Conservation (phyloP, 805 yeast genomes). For the Pichia pseudocactophila region DNA sequence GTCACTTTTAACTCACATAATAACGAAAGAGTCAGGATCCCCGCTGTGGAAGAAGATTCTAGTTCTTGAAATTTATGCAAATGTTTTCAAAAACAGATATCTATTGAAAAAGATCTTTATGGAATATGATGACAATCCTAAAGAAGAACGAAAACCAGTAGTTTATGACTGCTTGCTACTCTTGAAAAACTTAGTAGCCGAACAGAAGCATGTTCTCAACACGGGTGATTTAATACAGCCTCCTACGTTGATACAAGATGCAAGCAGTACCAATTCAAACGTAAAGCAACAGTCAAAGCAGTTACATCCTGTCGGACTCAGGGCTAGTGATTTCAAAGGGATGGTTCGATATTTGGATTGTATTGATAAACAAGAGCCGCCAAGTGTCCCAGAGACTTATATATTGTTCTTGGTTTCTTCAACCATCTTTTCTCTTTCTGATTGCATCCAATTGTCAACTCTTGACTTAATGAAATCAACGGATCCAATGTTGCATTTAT, state of each 20-base stretch:
- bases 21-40: constrained; percentile 46
- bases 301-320: constrained; percentile 1
- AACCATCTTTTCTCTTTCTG: constrained; percentile 48
- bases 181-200: constrained; percentile 30
- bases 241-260: constrained; percentile 10
- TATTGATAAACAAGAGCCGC: constrained; percentile 76
- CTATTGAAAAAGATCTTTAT: constrained; percentile 44
- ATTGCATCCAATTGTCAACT: constrained; percentile 55
- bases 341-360: constrained; percentile 54
- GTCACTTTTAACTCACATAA: constrained; percentile 62
- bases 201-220: constrained; percentile 27
- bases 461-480: constrained; percentile 24
- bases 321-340: background rate
- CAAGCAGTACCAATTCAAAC: constrained; percentile 1
- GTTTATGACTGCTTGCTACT: constrained; percentile 44
- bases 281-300: constrained; percentile 12
- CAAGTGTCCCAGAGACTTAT: constrained; percentile 56
- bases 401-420: constrained; percentile 47
- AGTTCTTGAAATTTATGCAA: constrained; percentile 63
- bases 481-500: constrained; percentile 2
- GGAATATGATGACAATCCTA: constrained; percentile 48
- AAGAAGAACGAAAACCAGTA: constrained; percentile 49
- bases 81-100: constrained; percentile 47
- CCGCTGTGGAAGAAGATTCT: constrained; percentile 68
- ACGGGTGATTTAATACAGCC: constrained; percentile 28